Evolutionary conservation across 192 early-diverging fungal species (phyloP).

Genomic region (Gaertneriomyces semiglobifer): DNA sequence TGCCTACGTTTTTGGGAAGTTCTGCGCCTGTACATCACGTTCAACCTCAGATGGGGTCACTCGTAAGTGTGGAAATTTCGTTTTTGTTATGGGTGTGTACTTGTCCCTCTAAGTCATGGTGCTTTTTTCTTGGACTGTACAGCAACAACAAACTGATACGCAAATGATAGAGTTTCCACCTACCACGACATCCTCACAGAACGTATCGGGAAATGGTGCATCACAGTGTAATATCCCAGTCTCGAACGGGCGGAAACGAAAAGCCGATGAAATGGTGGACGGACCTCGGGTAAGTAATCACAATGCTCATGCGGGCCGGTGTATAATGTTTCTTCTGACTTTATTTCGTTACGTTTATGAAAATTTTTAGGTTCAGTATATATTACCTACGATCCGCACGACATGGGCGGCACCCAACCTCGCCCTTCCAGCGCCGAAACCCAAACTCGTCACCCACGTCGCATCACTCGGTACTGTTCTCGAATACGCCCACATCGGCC

Average conservation of each 20-base stretch:
- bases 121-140: no score
- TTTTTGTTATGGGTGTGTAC: no score
- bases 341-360: no score
- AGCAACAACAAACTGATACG: no score
- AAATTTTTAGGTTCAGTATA: constrained; percentile 20
- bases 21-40: no score
- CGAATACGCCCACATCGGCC: no score
- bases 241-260: neutral
- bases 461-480: neutral
- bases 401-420: constrained; percentile 20
- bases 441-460: constrained; percentile 4
- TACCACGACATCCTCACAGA: no score
- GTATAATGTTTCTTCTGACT: neutral
- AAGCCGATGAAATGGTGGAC: constrained; percentile 3
- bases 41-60: no score
- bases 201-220: no score
- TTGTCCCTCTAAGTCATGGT: no score
- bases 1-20: constrained; percentile 50
- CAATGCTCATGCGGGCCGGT: neutral
- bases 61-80: no score
- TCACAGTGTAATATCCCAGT: neutral
- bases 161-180: no score
- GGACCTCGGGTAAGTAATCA: constrained; percentile 4
- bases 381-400: constrained; percentile 25
- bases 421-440: constrained; percentile 12